Evolutionary conservation across 169 alveolate species (phyloP).

Genomic region (Eimeria praecox): DNA sequence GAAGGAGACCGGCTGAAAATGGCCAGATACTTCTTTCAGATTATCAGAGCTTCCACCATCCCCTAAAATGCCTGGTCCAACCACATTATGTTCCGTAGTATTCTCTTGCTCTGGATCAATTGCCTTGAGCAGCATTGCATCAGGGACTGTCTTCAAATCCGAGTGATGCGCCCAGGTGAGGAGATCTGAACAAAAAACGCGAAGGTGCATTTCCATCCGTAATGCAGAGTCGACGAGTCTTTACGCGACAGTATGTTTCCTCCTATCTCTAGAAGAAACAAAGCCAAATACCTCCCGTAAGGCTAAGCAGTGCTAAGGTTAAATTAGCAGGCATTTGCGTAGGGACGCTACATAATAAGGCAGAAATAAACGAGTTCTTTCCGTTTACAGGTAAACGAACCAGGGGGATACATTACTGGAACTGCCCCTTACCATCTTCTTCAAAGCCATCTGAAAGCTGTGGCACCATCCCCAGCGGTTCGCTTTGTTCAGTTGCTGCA

Average conservation of each 20-base stretch:
- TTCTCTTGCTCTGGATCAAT: constrained; percentile 53
- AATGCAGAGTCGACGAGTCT: not conserved
- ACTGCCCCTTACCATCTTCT: constrained; percentile 65
- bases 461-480: constrained; percentile 47
- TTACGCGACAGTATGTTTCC: not conserved
- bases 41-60: not conserved
- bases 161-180: constrained; percentile 84
- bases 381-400: not conserved
- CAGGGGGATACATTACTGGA: not conserved
- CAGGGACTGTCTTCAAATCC: constrained; percentile 78
- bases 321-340: not conserved
- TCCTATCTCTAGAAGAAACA: not conserved
- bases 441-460: constrained; percentile 72
- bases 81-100: not conserved
- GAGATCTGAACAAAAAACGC: constrained; percentile 59
- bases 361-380: not conserved
- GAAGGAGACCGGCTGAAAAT: constrained; percentile 81
- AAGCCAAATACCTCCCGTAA: not conserved
- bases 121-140: constrained; percentile 75
- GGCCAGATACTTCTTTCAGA: not conserved
- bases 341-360: not conserved
- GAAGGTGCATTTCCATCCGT: not conserved
- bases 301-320: not conserved
- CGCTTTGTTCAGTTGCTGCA: constrained; percentile 41
- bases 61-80: not conserved